These are phyloP conservation scores for Pythium biforme DNA, from an alignment of 352 stramenopile species.

Conservation along the genomic window DNA sequence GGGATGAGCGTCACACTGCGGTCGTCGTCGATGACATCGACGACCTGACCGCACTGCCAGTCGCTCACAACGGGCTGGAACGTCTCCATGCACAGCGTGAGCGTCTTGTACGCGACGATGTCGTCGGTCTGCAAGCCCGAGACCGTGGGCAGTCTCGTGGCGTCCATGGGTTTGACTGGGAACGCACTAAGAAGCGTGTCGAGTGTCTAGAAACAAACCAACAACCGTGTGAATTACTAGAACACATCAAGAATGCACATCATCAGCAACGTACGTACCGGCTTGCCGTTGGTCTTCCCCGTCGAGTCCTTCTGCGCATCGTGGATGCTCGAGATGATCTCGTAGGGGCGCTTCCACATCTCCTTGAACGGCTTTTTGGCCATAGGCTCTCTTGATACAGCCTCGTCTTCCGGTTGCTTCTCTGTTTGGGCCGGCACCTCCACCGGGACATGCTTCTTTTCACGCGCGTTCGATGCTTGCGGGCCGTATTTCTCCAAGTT, in stretches of 20 bases:
- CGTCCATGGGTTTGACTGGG: slow-evolving; percentile 17
- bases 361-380: slow-evolving; percentile 42
- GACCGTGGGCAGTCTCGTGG: slow-evolving; percentile 5
- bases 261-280: slow-evolving; percentile 7
- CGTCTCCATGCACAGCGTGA: slow-evolving; percentile 74
- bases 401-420: not conserved
- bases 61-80: slow-evolving; percentile 70
- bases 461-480: slow-evolving; percentile 12
- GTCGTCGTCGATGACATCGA: slow-evolving; percentile 11
- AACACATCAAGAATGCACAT: not conserved
- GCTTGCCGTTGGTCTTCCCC: slow-evolving; percentile 4
- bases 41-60: slow-evolving; percentile 58
- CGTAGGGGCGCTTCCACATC: slow-evolving; percentile 79
- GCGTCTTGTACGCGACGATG: slow-evolving; percentile 71
- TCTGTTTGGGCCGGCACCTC: not conserved
- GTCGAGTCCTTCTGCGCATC: slow-evolving; percentile 3
- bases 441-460: not conserved
- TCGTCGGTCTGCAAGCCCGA: slow-evolving; percentile 40
- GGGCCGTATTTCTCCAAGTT: slow-evolving; percentile 66
- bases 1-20: slow-evolving; percentile 11
- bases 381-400: slow-evolving; percentile 21
- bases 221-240: too few species aligned
- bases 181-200: slow-evolving; percentile 32
- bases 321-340: slow-evolving; percentile 66
- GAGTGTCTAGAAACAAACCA: slow-evolving; percentile 11